Evolutionary conservation across 805 yeast species (phyloP).

Genomic region (Lipomyces chichibuensis): DNA sequence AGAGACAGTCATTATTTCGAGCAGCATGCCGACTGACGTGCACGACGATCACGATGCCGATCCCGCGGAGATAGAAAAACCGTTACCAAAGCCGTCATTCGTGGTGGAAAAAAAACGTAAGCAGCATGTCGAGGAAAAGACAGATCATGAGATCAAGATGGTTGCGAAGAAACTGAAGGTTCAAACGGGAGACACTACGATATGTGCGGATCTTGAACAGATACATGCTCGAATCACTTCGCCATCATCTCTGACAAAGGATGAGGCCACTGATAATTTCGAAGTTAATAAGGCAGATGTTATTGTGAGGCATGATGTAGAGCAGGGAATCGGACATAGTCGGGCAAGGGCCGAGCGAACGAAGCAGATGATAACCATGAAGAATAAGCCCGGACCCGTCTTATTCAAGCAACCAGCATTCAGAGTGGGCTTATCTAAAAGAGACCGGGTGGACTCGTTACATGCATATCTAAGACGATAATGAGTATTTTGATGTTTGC

Average conservation of each 20-base stretch:
- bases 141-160: background rate
- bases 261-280: background rate
- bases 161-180: background rate
- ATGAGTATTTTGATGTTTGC: background rate
- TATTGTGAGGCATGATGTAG: background rate
- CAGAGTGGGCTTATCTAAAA: conserved; percentile 31
- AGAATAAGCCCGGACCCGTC: background rate
- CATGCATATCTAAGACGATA: conserved; percentile 29
- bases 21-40: background rate
- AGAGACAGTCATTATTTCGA: conserved; percentile 5
- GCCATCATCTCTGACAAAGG: background rate
- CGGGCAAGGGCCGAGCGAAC: background rate
- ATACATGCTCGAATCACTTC: too few species aligned
- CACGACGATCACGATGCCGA: background rate
- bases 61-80: background rate
- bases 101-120: background rate
- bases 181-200: background rate
- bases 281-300: background rate
- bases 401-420: conserved; percentile 20
- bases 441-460: conserved; percentile 33
- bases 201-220: background rate
- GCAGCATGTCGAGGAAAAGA: background rate
- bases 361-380: background rate
- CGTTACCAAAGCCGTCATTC: background rate
- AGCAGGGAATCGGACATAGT: background rate